Evolutionary conservation across 306 rosid species (phyloP).

Genomic region (Vigna trinervia): DNA sequence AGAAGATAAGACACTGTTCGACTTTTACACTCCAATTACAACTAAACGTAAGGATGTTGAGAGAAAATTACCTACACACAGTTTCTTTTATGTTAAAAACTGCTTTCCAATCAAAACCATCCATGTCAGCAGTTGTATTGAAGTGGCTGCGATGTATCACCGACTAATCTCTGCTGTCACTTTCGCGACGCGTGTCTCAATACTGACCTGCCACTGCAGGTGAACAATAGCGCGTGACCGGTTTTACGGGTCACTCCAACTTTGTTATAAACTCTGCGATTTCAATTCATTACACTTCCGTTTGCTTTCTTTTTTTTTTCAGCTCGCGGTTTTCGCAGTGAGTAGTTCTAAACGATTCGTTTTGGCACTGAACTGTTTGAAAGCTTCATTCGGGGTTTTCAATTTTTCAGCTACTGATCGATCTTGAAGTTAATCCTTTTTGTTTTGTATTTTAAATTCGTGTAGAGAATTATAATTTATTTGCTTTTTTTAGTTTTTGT

Average conservation of each 20-base stretch:
- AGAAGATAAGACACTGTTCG: background rate
- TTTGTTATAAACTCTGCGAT: background rate
- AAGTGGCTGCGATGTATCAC: conserved; percentile 36
- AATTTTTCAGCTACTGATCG: conserved; percentile 47
- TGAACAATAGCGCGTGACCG: background rate
- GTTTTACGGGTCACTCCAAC: conserved; percentile 1
- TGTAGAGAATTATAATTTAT: conserved; percentile 2
- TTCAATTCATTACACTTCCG: conserved; percentile 21
- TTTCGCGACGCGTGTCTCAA: conserved; percentile 11
- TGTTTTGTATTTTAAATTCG: background rate
- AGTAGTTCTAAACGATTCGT: conserved; percentile 48
- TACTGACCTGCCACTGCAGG: background rate
- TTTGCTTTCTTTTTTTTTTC: conserved; percentile 41
- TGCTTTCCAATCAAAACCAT: background rate
- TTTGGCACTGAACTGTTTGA: conserved; percentile 1
- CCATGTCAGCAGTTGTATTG: conserved; percentile 26
- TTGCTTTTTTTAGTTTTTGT: conserved; percentile 1
- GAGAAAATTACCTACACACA: background rate
- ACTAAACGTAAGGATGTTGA: background rate
- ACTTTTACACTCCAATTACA: background rate
- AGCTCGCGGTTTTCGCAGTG: conserved; percentile 60
- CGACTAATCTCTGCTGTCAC: background rate
- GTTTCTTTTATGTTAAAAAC: background rate
- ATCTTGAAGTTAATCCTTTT: conserved; percentile 39
- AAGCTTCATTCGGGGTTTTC: background rate